Evolutionary conservation across 176 grass and related monocot genomes (phyloP).

Genomic region (Luzula sylvatica): DNA sequence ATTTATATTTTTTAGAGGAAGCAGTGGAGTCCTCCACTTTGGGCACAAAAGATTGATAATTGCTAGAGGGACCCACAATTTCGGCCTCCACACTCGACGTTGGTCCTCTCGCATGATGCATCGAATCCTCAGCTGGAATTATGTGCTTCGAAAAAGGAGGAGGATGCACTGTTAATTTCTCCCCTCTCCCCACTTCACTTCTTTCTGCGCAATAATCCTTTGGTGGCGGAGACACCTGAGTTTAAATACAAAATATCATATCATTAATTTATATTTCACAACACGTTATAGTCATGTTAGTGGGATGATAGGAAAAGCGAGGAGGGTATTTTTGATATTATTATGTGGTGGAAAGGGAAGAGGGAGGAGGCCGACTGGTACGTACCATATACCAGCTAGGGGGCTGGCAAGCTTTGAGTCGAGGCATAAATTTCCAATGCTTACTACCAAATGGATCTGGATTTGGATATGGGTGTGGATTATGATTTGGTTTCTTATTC

Average conservation of each 20-base stretch:
- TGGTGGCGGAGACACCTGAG: neutral
- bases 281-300: too few relatives aligned
- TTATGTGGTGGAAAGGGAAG: too few relatives aligned
- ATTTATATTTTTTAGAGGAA: constrained; percentile 88
- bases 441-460: neutral
- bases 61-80: constrained; percentile 76
- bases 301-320: too few relatives aligned
- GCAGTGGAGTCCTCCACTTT: constrained; percentile 89
- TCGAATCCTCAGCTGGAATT: constrained; percentile 37
- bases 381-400: neutral
- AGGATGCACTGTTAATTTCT: constrained; percentile 39
- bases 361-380: constrained; percentile 12
- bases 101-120: constrained; percentile 59
- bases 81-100: constrained; percentile 90
- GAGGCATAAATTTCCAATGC: neutral
- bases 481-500: neutral
- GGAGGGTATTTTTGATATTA: too few relatives aligned
- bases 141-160: constrained; percentile 74
- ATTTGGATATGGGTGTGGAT: neutral
- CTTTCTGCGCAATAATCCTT: constrained; percentile 77
- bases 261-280: too few relatives aligned
- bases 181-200: constrained; percentile 39
- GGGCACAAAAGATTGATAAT: constrained; percentile 64
- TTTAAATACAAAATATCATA: too few relatives aligned
- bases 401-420: constrained; percentile 4